These are phyloP conservation scores for Lipomyces yarrowii DNA, from an alignment of 1,139 yeast species.

Conservation along the genomic window DNA sequence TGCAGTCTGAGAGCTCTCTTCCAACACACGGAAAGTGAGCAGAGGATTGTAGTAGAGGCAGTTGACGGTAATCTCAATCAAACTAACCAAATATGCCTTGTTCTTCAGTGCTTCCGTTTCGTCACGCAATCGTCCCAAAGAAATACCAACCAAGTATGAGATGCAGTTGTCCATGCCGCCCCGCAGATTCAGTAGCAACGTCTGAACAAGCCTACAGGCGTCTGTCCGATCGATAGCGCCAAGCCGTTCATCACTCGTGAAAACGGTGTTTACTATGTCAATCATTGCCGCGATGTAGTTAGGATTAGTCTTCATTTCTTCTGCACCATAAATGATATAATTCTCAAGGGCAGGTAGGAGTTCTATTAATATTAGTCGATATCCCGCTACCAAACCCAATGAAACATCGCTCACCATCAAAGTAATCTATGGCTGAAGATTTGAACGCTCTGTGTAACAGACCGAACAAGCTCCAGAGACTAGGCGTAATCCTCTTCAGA, in stretches of 20 bases:
- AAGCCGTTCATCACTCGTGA: slow-evolving; percentile 45
- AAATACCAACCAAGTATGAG: slow-evolving; percentile 47
- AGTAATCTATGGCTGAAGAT: slow-evolving; percentile 57
- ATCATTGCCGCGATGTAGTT: slow-evolving; percentile 43
- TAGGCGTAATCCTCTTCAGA: slow-evolving; percentile 67
- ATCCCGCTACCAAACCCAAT: background rate
- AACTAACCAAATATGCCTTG: slow-evolving; percentile 55
- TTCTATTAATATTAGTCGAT: slow-evolving; percentile 45
- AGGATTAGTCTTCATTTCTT: slow-evolving; percentile 47
- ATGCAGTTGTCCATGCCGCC: slow-evolving; percentile 48
- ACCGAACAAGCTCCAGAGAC: slow-evolving; percentile 74
- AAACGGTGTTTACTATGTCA: slow-evolving; percentile 43
- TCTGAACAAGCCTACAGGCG: slow-evolving; percentile 59
- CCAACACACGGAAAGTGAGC: slow-evolving; percentile 57
- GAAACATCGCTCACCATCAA: slow-evolving; percentile 49
- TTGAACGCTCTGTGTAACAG: slow-evolving; percentile 57
- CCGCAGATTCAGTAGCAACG: slow-evolving; percentile 55
- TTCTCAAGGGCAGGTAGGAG: slow-evolving; percentile 74
- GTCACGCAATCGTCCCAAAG: slow-evolving; percentile 36
- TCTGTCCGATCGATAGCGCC: slow-evolving; percentile 55
- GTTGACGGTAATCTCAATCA: slow-evolving; percentile 68
- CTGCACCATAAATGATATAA: slow-evolving; percentile 71
- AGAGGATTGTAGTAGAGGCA: slow-evolving; percentile 65
- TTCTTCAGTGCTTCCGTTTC: slow-evolving; percentile 41
- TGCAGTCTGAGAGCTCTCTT: slow-evolving; percentile 50